A percentile compares a stretch with the other conserved stretches of the same genome.
phyloP scores from a whole-genome alignment of 257 asterid species.

The Paulownia fortunei region DNA sequence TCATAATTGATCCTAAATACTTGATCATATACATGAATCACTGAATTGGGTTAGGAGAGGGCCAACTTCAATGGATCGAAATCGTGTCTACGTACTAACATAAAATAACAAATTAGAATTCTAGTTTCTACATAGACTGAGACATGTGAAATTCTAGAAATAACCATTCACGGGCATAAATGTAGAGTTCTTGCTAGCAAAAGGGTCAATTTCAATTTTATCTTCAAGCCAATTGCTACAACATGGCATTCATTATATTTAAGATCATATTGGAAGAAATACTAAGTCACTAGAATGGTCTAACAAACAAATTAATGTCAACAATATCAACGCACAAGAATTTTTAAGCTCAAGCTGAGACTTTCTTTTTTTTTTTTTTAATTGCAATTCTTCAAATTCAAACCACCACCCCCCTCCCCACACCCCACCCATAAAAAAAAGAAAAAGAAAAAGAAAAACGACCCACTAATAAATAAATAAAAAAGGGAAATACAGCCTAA shows the following conservation, averaged over 20 bases:
- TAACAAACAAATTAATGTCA: too few species aligned
- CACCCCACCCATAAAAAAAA: too few species aligned
- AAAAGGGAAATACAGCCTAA: background rate
- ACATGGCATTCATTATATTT: background rate
- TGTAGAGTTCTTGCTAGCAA: background rate
- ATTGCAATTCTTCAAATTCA: too few species aligned
- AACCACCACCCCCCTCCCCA: too few species aligned
- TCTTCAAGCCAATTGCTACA: background rate
- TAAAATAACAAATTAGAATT: background rate
- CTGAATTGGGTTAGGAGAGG: background rate
- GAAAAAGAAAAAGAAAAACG: too few species aligned
- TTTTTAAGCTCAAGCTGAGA: too few species aligned
- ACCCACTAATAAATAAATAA: too few species aligned
- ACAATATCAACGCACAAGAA: too few species aligned
- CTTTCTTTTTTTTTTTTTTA: too few species aligned
- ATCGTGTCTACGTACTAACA: background rate
- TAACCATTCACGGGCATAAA: background rate
- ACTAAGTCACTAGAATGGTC: background rate
- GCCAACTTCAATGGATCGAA: slow-evolving; percentile 20
- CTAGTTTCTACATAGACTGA: background rate
- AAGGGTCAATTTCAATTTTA: background rate
- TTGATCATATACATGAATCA: slow-evolving; percentile 22
- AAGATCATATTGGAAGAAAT: background rate
- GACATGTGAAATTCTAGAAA: slow-evolving; percentile 14
- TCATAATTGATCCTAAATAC: background rate